A percentile compares a stretch with the other conserved stretches of the same genome.
phyloP scores from a whole-genome alignment of 352 stramenopile genomes.

The Aphanomyces stellatus region DNA sequence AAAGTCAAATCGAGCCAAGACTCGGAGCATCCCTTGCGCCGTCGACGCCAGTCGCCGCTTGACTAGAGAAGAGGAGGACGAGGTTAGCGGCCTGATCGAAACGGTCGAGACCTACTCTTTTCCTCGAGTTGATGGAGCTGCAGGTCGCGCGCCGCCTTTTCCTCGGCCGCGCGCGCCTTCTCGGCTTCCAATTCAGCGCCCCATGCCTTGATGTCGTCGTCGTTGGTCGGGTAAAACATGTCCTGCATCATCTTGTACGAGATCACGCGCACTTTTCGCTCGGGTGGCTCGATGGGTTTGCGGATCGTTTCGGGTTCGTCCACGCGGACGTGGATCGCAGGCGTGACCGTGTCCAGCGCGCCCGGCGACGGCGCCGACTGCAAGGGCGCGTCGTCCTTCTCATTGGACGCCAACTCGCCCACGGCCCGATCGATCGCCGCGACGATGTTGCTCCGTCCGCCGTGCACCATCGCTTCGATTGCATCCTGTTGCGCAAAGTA shows the following conservation, averaged over 20 bases:
- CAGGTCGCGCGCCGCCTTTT: slow-evolving; percentile 61
- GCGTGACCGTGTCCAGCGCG: background rate
- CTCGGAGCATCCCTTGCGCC: slow-evolving; percentile 59
- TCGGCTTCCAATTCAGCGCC: slow-evolving; percentile 64
- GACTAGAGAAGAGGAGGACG: slow-evolving; percentile 25
- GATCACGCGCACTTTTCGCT: no score
- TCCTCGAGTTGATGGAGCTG: slow-evolving; percentile 58
- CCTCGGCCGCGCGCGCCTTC: slow-evolving; percentile 37
- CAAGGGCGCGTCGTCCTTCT: no score
- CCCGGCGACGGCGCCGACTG: no score
- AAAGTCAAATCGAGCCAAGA: slow-evolving; percentile 51
- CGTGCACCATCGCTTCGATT: background rate
- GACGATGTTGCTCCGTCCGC: no score
- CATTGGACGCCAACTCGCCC: no score
- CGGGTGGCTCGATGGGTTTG: background rate
- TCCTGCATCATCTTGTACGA: slow-evolving; percentile 57
- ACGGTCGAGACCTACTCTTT: slow-evolving; percentile 41
- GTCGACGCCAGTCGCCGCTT: slow-evolving; percentile 59
- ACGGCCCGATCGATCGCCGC: no score
- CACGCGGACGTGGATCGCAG: background rate
- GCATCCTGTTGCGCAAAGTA: background rate
- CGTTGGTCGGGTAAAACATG: slow-evolving; percentile 53
- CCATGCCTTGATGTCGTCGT: slow-evolving; percentile 40
- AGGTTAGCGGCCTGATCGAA: background rate
- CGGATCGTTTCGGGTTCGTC: background rate